Evolutionary conservation across 257 asterid genomes (phyloP).

Genomic region (Buddleja alternifolia): DNA sequence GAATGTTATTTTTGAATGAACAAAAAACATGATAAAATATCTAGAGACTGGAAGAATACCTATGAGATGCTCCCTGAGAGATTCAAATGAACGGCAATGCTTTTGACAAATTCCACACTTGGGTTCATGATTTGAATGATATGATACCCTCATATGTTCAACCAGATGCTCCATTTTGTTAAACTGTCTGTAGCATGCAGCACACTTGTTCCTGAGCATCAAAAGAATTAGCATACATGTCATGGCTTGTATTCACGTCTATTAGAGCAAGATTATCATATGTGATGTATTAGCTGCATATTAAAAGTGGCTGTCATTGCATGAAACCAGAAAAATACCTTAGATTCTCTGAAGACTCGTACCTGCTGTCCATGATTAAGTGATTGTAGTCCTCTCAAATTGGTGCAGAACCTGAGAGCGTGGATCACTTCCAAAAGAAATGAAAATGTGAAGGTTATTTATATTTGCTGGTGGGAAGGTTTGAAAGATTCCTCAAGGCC

Average conservation of each 20-base stretch:
- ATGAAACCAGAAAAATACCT: conserved; percentile 40
- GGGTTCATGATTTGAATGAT: conserved; percentile 89
- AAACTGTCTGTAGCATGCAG: conserved; percentile 87
- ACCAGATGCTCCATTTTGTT: conserved; percentile 89
- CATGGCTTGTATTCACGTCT: neutral
- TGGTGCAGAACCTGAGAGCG: conserved; percentile 26
- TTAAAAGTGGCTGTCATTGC: conserved; percentile 6
- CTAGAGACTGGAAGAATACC: conserved; percentile 45
- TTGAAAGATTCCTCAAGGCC: conserved; percentile 42
- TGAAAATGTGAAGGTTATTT: conserved; percentile 47
- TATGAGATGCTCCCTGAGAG: conserved; percentile 89
- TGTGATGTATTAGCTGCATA: neutral
- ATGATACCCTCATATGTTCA: conserved; percentile 84
- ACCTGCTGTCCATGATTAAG: conserved; percentile 59
- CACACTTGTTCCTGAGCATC: conserved; percentile 81
- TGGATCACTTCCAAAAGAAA: conserved; percentile 38
- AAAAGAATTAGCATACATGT: conserved; percentile 15
- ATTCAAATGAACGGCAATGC: conserved; percentile 90
- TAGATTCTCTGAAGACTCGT: conserved; percentile 54
- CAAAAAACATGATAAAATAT: neutral
- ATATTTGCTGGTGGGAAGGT: conserved; percentile 43
- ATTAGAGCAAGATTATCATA: conserved; percentile 2
- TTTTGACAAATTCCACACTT: conserved; percentile 75
- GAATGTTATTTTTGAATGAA: conserved; percentile 8
- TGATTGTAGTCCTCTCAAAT: conserved; percentile 21